A percentile compares a stretch with the other conserved stretches of the same genome.
Conservation (phyloP, 495 filamentous ascomycete genomes). For the Cercophora samala region DNA sequence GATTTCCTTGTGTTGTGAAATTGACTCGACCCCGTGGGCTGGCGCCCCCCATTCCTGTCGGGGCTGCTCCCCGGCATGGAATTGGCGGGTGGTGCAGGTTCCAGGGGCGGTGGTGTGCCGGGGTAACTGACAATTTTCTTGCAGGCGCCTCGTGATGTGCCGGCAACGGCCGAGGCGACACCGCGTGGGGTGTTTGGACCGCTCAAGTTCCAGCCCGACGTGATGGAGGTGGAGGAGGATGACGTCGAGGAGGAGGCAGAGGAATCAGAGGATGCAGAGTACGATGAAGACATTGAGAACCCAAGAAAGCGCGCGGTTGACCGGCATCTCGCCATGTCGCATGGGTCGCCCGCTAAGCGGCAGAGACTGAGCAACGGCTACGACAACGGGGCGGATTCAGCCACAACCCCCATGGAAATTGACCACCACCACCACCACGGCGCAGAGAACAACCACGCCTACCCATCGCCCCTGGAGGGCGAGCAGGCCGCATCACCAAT, state of each 20-base stretch:
- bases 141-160: constrained; percentile 46
- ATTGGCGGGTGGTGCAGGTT: constrained; percentile 25
- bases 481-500: constrained; percentile 54
- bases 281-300: constrained; percentile 41
- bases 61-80: constrained; percentile 19
- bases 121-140: constrained; percentile 44
- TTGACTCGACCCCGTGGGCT: constrained; percentile 3
- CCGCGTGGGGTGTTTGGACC: constrained; percentile 50
- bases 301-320: constrained; percentile 50
- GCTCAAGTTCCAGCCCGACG: constrained; percentile 37
- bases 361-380: constrained; percentile 58
- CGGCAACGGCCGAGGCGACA: constrained; percentile 43
- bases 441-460: constrained; percentile 53
- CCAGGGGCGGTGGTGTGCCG: constrained; percentile 24
- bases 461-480: constrained; percentile 54
- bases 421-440: constrained; percentile 41
- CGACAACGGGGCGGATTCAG: constrained; percentile 59
- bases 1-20: constrained; percentile 9
- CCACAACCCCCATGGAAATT: constrained; percentile 59
- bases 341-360: constrained; percentile 53
- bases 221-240: constrained; percentile 11
- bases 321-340: constrained; percentile 44
- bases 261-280: constrained; percentile 31
- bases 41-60: constrained; percentile 15
- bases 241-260: constrained; percentile 34